Evolutionary conservation across 2,329 filamentous ascomycete species (phyloP), one percentile per base, ranked within the genome.

Genomic region (Colletotrichum tamarilloi): DNA sequence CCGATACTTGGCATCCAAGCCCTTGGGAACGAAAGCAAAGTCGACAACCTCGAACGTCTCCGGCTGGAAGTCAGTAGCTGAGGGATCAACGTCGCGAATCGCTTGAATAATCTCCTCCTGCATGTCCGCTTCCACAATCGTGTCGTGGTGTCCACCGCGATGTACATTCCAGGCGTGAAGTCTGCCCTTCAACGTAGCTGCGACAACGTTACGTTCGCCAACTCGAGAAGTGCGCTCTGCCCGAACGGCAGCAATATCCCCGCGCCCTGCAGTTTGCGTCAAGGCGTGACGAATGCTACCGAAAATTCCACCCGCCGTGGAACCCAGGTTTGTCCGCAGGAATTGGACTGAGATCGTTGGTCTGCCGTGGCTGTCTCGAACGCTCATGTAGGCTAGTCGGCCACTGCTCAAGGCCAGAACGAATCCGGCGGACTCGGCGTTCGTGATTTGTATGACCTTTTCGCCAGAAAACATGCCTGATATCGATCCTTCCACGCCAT

Each of bases 141-240:
- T 87, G 56, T 93, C 91, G 79, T 95, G 92, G 76, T 95, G 94
- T 42, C 95, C 95, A 74, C 94, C 94, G 81, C 96, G 94, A 78
- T 96, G 95, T 56, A 98, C 88, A 79, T 93, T 94, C 97, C 97
- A 99, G 8, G 92, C 89, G 77, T 97, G 93, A 30, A 99, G 84
- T 71, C 92, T 89, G 32, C 94, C 96, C 77, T 92, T 92, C 67
- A 91, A 89, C 1, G 95, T 97, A 16, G 92, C 91, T 49, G 95
- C 91, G 59, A 98, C 89, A 42, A 98, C 88, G 77, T 95, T 94
- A 79, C 95, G 92, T 82, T 98, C 95, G 28, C 95, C 95, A 75
- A 95, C 91, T 71, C 92, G 90, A 49, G 88, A 87, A 11, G 92
- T 92, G 65, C 90, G 87, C 56, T 94, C 94, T 30, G 95, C 92